Evolutionary conservation across 176 grass and related monocot species (phyloP).

Genomic region (Alopecurus myosuroides): DNA sequence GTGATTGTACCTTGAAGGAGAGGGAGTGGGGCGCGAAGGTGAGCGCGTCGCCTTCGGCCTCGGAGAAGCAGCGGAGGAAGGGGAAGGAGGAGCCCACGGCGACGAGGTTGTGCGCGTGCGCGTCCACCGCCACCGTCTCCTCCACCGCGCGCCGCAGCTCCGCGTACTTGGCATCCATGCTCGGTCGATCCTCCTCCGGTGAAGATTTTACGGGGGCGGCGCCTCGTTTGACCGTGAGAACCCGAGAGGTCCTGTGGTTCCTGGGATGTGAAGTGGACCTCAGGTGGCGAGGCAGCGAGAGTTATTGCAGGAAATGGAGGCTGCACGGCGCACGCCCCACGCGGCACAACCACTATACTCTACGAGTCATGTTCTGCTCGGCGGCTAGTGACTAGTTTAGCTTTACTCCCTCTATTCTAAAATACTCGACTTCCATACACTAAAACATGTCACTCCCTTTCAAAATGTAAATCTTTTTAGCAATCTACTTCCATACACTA

Average conservation of each 20-base stretch:
- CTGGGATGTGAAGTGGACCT: background rate
- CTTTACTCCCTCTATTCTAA: no score
- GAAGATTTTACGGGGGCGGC: background rate
- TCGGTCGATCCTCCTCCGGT: background rate
- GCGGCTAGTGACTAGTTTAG: background rate
- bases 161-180: slow-evolving; percentile 54
- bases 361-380: background rate
- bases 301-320: background rate
- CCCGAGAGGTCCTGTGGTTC: background rate
- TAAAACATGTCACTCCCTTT: no score
- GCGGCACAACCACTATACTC: background rate
- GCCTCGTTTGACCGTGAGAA: slow-evolving; percentile 6
- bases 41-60: slow-evolving; percentile 82
- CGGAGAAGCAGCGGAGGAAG: slow-evolving; percentile 82
- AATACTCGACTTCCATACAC: no score
- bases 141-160: slow-evolving; percentile 61
- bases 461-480: no score
- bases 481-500: no score
- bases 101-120: slow-evolving; percentile 86
- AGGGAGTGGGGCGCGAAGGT: slow-evolving; percentile 63
- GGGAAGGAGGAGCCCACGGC: slow-evolving; percentile 52
- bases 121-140: slow-evolving; percentile 59
- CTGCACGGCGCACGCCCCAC: background rate
- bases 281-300: background rate
- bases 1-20: slow-evolving; percentile 78